These are phyloP conservation scores for Oryza glaberrima DNA, from an alignment of 176 grass and related monocot genomes.

Conservation along the genomic window DNA sequence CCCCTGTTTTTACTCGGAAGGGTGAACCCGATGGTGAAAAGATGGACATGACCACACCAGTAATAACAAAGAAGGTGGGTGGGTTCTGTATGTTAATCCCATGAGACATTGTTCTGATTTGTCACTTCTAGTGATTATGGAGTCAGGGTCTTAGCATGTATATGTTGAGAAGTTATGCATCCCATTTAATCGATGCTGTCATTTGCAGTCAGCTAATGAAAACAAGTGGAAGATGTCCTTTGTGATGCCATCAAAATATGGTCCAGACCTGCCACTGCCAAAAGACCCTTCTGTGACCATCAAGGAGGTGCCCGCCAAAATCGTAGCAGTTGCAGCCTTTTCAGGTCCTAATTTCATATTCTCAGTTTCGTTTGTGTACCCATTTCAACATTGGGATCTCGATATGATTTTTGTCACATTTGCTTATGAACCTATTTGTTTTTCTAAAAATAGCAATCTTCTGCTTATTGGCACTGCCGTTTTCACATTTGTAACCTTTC, in stretches of 20 bases:
- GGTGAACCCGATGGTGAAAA: slow-evolving; percentile 49
- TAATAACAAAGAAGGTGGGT: slow-evolving; percentile 76
- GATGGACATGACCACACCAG: slow-evolving; percentile 97
- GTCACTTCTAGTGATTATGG: slow-evolving; percentile 8
- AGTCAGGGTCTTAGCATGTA: not conserved
- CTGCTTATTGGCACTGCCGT: not conserved
- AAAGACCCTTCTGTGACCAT: slow-evolving; percentile 78
- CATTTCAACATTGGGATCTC: not conserved
- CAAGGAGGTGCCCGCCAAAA: slow-evolving; percentile 76
- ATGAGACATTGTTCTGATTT: slow-evolving; percentile 16
- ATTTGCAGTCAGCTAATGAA: slow-evolving; percentile 43
- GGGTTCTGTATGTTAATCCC: not conserved
- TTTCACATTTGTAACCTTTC: not conserved
- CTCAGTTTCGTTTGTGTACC: not conserved
- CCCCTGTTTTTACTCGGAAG: slow-evolving; percentile 78
- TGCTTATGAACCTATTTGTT: slow-evolving; percentile 6
- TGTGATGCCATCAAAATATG: slow-evolving; percentile 91
- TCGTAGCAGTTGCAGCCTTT: slow-evolving; percentile 70
- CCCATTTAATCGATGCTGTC: slow-evolving; percentile 24
- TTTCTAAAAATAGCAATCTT: slow-evolving; percentile 7
- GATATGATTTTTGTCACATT: not conserved
- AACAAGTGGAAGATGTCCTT: slow-evolving; percentile 93
- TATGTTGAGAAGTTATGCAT: slow-evolving; percentile 1
- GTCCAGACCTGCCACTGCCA: slow-evolving; percentile 71
- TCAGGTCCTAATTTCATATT: slow-evolving; percentile 53